Evolutionary conservation across 1,284 basidiomycete species (phyloP), one percentile per base, ranked within the genome.

Genomic region (Apiotrichum gamsii): DNA sequence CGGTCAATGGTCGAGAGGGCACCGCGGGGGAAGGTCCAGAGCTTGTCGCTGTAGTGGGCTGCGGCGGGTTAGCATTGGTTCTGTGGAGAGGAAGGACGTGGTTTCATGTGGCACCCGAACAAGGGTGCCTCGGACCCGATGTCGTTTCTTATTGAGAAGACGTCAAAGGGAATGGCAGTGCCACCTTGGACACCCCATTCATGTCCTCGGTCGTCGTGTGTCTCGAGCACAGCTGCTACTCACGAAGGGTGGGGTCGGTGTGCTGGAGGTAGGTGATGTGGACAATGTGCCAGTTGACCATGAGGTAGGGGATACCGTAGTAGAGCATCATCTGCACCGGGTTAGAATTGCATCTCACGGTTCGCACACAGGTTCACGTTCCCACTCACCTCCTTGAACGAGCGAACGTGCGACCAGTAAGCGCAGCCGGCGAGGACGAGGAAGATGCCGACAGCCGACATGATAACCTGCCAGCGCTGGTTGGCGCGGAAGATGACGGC

Each of bases 1-100:
- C 94, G 89, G 74, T 98, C 91, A 37, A 97, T 79, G 16, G 94
- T 98, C 55, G 87, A 78, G 43, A 98, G 82, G n/a, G 94, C 94
- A 56, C 94, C 94, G 61, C 94, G 90, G 40, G 86, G 78, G 80
- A 97, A 98, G 35, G 85, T 95, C 79, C 93, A 96, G 62, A 86
- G 82, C 34, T 83, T 73, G 20, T 85, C 82, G 58, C 87, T 85
- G 80, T 97, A 97, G 76, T 97, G 94, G 5, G 46, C 32, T 41
- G 39, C n/a, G n/a, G 33, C 19, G n/a, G 5, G 18, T 39, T 6
- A 29, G 38, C 16, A 6, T n/a, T 8, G n/a, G n/a, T n/a, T n/a
- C n/a, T n/a, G n/a, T n/a, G n/a, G n/a, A n/a, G n/a, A n/a, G n/a
- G 19, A 21, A n/a, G 15, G n/a, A n/a, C n/a, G n/a, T n/a, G n/a